Percentiles rank a stretch among this genome's conserved stretches.
These are phyloP conservation scores for Galeopsis tetrahit DNA, from an alignment of 257 asterid genomes.

Conservation along the genomic window DNA sequence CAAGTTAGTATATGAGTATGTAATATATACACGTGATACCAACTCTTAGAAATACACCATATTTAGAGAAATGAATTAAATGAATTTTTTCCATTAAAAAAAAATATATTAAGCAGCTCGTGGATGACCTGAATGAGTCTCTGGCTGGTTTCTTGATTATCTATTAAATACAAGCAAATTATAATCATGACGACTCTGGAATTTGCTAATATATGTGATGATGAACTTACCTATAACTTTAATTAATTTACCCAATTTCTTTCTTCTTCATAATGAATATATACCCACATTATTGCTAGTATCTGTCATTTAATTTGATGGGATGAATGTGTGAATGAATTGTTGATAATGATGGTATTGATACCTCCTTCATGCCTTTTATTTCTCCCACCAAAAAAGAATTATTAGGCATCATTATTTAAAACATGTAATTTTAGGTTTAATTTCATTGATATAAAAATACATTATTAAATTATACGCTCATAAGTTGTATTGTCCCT, in stretches of 20 bases:
- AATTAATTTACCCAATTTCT: not conserved
- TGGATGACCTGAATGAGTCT: not conserved
- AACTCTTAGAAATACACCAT: too few relatives aligned
- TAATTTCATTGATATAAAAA: not conserved
- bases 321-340: not conserved
- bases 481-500: not conserved
- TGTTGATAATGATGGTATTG: not conserved
- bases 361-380: not conserved
- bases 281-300: not conserved
- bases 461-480: not conserved
- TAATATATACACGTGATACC: too few relatives aligned
- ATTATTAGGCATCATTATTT: not conserved
- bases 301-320: conserved; percentile 10
- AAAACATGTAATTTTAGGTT: not conserved
- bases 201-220: not conserved
- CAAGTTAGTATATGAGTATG: too few relatives aligned
- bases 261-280: not conserved
- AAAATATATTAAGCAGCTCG: not conserved
- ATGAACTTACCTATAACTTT: not conserved
- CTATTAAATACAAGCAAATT: not conserved
- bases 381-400: not conserved
- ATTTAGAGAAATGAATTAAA: too few relatives aligned
- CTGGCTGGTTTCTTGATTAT: not conserved
- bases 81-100: too few relatives aligned
- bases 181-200: not conserved